Conservation (phyloP, 2,329 filamentous ascomycete genomes). For the Ceratocystis smalleyi region DNA sequence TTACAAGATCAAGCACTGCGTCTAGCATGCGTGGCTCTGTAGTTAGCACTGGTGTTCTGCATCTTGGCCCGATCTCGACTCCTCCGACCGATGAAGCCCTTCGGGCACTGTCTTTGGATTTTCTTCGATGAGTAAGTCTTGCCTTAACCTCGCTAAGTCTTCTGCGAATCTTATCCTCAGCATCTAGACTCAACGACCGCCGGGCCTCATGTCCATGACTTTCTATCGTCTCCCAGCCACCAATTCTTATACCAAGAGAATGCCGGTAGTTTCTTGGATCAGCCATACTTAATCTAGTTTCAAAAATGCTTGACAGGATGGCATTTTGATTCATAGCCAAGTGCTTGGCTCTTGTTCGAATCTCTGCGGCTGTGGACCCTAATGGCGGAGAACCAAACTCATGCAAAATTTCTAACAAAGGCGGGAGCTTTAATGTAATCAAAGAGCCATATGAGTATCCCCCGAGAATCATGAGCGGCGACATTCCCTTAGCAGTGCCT, state of each 20-base stretch:
- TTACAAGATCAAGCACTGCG: slow-evolving; percentile 24
- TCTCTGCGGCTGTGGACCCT: slow-evolving; percentile 50
- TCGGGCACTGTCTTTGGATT: neutral
- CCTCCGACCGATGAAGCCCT: neutral
- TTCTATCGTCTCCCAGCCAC: slow-evolving; percentile 32
- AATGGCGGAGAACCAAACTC: slow-evolving; percentile 38
- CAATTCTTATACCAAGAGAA: slow-evolving; percentile 32
- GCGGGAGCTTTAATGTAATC: slow-evolving; percentile 57
- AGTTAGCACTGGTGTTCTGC: neutral
- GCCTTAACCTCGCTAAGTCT: slow-evolving; percentile 35
- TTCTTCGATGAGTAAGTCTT: slow-evolving; percentile 19
- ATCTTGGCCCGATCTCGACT: neutral
- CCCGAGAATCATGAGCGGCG: slow-evolving; percentile 41
- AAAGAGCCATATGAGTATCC: slow-evolving; percentile 90
- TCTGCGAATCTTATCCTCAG: slow-evolving; percentile 33
- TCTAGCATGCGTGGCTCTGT: neutral
- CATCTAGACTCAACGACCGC: slow-evolving; percentile 28
- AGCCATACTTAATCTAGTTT: slow-evolving; percentile 22
- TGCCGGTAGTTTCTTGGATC: slow-evolving; percentile 19
- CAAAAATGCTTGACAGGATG: slow-evolving; percentile 27
- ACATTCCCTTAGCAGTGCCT: neutral
- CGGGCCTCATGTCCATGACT: slow-evolving; percentile 28
- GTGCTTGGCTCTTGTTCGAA: slow-evolving; percentile 52
- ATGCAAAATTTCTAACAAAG: slow-evolving; percentile 41
- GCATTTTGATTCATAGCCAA: slow-evolving; percentile 48